Percentiles rank a stretch among this genome's conserved stretches.
These are phyloP conservation scores for Pseudodiploospora longispora DNA, from an alignment of 2,329 filamentous ascomycete species.

Conservation along the genomic window DNA sequence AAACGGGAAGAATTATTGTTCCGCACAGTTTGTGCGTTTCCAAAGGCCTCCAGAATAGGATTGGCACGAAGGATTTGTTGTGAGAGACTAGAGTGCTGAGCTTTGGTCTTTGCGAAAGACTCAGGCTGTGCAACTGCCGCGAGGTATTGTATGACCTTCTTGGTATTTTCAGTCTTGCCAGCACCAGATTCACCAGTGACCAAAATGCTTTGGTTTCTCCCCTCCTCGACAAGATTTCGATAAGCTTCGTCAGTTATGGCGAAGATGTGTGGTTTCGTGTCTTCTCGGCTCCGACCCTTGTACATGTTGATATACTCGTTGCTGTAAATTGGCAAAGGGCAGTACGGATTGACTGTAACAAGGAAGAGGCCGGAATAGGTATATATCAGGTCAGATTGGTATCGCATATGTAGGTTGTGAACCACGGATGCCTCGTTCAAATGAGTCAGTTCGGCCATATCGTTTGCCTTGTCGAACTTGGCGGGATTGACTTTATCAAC, in stretches of 20 bases:
- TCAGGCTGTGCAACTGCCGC: constrained; percentile 88
- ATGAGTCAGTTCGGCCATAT: constrained; percentile 98
- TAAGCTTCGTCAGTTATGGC: constrained; percentile 97
- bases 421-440: constrained; percentile 97
- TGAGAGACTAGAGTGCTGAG: constrained; percentile 72
- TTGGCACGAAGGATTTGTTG: constrained; percentile 95
- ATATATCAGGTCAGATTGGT: constrained; percentile 93
- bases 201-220: constrained; percentile 91
- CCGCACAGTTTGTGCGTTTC: constrained; percentile 93
- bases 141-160: constrained; percentile 98
- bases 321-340: constrained; percentile 85
- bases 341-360: constrained; percentile 96
- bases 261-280: constrained; percentile 95
- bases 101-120: constrained; percentile 53
- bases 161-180: constrained; percentile 98
- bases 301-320: constrained; percentile 99
- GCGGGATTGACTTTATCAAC: constrained; percentile 99
- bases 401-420: constrained; percentile 90
- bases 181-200: constrained; percentile 97
- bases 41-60: constrained; percentile 94
- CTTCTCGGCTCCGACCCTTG: constrained; percentile 80
- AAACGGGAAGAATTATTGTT: constrained; percentile 99
- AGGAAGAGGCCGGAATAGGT: constrained; percentile 96
- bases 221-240: constrained; percentile 89
- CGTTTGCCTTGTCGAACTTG: constrained; percentile 98